These are phyloP conservation scores for Dryas integrifolia DNA, from an alignment of 331 rosid species.

Conservation along the genomic window DNA sequence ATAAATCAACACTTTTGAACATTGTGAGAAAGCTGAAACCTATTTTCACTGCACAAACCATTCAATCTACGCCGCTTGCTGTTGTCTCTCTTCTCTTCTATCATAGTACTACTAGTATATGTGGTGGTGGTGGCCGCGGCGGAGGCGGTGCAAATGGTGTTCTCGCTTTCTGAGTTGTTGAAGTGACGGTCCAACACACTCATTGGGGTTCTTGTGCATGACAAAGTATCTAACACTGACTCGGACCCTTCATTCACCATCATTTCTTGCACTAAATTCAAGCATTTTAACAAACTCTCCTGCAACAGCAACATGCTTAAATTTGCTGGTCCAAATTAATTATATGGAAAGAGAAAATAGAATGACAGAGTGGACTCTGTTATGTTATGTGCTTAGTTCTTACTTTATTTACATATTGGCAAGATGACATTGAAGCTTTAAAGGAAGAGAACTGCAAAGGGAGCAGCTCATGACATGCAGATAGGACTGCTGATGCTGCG, in stretches of 20 bases:
- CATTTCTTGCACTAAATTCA: constrained; percentile 44
- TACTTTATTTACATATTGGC: constrained; percentile 50
- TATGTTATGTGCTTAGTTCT: constrained; percentile 2
- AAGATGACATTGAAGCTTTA: constrained; percentile 42
- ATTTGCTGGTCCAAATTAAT: neutral
- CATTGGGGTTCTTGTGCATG: constrained; percentile 42
- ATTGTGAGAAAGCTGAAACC: constrained; percentile 18
- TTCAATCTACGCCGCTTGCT: constrained; percentile 51
- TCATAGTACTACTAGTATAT: neutral
- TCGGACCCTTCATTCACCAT: constrained; percentile 26
- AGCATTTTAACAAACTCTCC: constrained; percentile 53
- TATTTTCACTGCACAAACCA: constrained; percentile 27
- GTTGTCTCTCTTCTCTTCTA: constrained; percentile 38
- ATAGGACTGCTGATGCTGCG: constrained; percentile 61
- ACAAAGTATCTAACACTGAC: constrained; percentile 26
- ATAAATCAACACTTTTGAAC: constrained; percentile 9
- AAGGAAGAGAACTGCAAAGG: constrained; percentile 38
- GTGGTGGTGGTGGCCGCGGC: neutral
- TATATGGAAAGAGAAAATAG: neutral
- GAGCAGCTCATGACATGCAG: constrained; percentile 44
- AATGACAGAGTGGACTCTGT: too few relatives aligned
- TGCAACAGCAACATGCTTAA: constrained; percentile 20
- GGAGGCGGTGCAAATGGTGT: neutral
- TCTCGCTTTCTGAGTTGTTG: constrained; percentile 21
- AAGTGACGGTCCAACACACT: constrained; percentile 37